Conservation (phyloP, 805 yeast species). For the Saturnispora bothae region DNA sequence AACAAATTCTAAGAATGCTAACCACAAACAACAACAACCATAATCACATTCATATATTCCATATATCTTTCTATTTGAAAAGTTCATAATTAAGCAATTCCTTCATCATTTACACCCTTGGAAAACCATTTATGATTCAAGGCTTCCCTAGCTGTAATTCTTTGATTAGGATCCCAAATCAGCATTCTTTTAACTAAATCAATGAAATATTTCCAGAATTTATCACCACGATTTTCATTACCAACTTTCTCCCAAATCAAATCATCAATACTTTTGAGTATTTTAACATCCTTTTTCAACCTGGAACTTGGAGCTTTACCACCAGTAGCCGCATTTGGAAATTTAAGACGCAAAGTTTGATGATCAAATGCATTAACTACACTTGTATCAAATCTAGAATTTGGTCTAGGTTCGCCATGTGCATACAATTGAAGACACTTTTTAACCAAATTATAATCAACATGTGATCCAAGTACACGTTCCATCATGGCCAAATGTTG, state of each 20-base stretch:
- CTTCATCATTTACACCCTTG: constrained; percentile 49
- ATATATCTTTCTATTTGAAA: too few species aligned
- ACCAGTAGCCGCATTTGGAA: constrained; percentile 20
- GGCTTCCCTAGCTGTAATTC: constrained; percentile 46
- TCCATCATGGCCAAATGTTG: constrained; percentile 97
- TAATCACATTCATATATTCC: too few species aligned
- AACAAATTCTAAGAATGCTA: too few species aligned
- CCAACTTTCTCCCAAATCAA: constrained; percentile 25
- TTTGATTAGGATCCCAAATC: constrained; percentile 38
- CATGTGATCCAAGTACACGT: constrained; percentile 48
- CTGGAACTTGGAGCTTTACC: constrained; percentile 26
- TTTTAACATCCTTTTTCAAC: constrained; percentile 29
- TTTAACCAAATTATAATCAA: constrained; percentile 31
- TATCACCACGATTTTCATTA: constrained; percentile 39
- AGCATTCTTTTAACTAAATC: constrained; percentile 41
- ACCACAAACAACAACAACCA: too few species aligned
- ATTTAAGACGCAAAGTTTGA: constrained; percentile 22
- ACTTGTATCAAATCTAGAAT: constrained; percentile 13
- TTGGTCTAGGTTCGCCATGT: constrained; percentile 10
- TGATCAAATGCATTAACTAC: constrained; percentile 25
- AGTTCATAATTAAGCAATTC: constrained; percentile 15
- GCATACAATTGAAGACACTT: constrained; percentile 22
- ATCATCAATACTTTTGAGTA: constrained; percentile 20
- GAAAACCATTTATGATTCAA: constrained; percentile 67
- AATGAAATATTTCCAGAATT: constrained; percentile 71